Evolutionary conservation across 2,329 filamentous ascomycete genomes (phyloP).

Genomic region (Exophiala viscosa): DNA sequence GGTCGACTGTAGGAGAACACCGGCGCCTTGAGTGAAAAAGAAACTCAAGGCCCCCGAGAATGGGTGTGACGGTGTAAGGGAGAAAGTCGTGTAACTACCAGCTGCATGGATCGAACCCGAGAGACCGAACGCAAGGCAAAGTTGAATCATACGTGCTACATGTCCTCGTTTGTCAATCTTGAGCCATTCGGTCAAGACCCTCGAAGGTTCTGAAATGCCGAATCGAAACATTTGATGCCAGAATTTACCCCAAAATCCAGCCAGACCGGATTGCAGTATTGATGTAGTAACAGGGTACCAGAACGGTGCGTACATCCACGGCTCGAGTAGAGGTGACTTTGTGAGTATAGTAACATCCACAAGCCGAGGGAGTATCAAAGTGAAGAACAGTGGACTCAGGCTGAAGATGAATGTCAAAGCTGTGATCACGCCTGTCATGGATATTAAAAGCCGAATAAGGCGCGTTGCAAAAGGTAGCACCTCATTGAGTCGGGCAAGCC

Average conservation of each 20-base stretch:
- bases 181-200: slow-evolving; percentile 19
- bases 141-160: slow-evolving; percentile 37
- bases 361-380: slow-evolving; percentile 47
- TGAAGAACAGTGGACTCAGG: slow-evolving; percentile 59
- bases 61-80: slow-evolving; percentile 51
- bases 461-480: slow-evolving; percentile 37
- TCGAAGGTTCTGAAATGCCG: slow-evolving; percentile 42
- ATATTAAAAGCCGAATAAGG: slow-evolving; percentile 56
- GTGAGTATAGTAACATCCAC: slow-evolving; percentile 45
- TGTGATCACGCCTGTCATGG: slow-evolving; percentile 54
- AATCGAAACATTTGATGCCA: slow-evolving; percentile 91
- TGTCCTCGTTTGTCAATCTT: slow-evolving; percentile 14
- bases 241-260: slow-evolving; percentile 77
- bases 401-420: slow-evolving; percentile 61
- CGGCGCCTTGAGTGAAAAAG: slow-evolving; percentile 67
- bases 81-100: slow-evolving; percentile 66
- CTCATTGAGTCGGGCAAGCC: slow-evolving; percentile 17
- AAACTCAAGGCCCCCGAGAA: slow-evolving; percentile 57
- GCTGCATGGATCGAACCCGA: slow-evolving; percentile 67
- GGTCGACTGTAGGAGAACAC: slow-evolving; percentile 58
- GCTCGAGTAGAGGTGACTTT: slow-evolving; percentile 57
- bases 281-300: slow-evolving; percentile 49
- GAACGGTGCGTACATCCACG: slow-evolving; percentile 60
- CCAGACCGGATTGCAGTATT: slow-evolving; percentile 61
- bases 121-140: slow-evolving; percentile 59